Percentiles rank a stretch among this genome's conserved stretches.
Evolutionary conservation across 805 yeast genomes (phyloP).

Genomic region (Sugiyamaella chiloensis): DNA sequence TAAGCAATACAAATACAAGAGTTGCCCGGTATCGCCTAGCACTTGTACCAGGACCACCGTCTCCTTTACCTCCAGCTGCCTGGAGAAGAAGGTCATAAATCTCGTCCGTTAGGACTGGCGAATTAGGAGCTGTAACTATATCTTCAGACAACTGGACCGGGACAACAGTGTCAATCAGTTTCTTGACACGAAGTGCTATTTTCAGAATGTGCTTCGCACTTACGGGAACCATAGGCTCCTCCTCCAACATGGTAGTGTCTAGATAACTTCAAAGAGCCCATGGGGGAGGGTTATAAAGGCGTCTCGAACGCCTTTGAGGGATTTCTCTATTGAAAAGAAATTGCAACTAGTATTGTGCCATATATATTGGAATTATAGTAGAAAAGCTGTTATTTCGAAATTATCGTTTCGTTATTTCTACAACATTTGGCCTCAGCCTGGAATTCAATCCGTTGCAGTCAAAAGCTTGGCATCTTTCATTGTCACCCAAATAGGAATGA

Average conservation of each 20-base stretch:
- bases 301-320: too few relatives aligned
- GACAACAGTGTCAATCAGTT: constrained; percentile 65
- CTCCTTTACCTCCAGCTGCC: constrained; percentile 80
- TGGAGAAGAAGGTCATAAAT: constrained; percentile 59
- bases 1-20: constrained; percentile 65
- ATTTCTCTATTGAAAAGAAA: too few relatives aligned
- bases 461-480: too few relatives aligned
- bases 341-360: too few relatives aligned
- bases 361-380: too few relatives aligned
- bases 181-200: constrained; percentile 68
- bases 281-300: not conserved
- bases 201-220: constrained; percentile 27
- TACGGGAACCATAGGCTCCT: constrained; percentile 16
- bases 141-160: constrained; percentile 58
- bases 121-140: constrained; percentile 52
- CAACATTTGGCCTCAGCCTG: too few relatives aligned
- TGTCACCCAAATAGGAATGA: too few relatives aligned
- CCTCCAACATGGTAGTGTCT: constrained; percentile 8
- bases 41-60: constrained; percentile 52
- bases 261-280: too few relatives aligned
- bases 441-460: too few relatives aligned
- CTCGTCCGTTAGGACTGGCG: constrained; percentile 55
- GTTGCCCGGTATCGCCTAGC: constrained; percentile 62
- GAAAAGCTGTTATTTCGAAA: too few relatives aligned
- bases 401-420: too few relatives aligned